Evolutionary conservation across 2,329 filamentous ascomycete genomes (phyloP).

Genomic region (Achaetomium macrosporum): DNA sequence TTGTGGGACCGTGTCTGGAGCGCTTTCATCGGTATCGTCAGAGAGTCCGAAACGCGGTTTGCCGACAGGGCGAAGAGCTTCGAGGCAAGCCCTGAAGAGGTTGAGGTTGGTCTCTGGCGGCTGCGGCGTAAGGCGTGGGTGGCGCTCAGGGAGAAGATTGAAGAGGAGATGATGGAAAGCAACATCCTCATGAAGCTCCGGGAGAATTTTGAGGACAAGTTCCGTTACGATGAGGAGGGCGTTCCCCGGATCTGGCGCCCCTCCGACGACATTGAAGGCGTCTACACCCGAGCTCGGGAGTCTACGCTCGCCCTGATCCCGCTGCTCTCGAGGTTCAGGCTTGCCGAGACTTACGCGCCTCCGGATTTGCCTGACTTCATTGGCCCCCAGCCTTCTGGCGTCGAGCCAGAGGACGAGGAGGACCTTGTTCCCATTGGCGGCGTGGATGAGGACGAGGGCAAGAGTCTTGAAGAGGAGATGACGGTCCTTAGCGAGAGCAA

Average conservation of each 20-base stretch:
- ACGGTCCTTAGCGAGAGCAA: constrained; percentile 87
- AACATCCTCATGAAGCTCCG: constrained; percentile 92
- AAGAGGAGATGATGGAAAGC: constrained; percentile 97
- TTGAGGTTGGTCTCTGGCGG: constrained; percentile 87
- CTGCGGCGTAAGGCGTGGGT: constrained; percentile 92
- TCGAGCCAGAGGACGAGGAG: constrained; percentile 79
- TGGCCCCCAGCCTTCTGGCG: constrained; percentile 67
- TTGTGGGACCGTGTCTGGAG: constrained; percentile 96
- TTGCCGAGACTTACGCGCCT: constrained; percentile 65
- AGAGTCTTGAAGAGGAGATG: constrained; percentile 94
- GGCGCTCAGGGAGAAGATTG: constrained; percentile 80
- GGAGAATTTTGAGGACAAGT: constrained; percentile 99
- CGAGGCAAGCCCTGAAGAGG: constrained; percentile 84
- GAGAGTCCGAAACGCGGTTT: constrained; percentile 80
- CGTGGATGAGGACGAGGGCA: constrained; percentile 89
- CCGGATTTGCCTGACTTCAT: constrained; percentile 84
- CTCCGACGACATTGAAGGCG: constrained; percentile 91
- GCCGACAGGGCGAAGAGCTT: constrained; percentile 86
- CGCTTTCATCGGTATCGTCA: constrained; percentile 74
- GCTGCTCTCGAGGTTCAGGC: constrained; percentile 75
- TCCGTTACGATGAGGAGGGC: constrained; percentile 91
- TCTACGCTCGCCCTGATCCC: constrained; percentile 89
- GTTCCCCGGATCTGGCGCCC: constrained; percentile 96
- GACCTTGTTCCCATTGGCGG: constrained; percentile 85
- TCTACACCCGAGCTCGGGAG: constrained; percentile 88